phyloP scores from a whole-genome alignment of 495 filamentous ascomycete species.

The Penicillium riverlandense region DNA sequence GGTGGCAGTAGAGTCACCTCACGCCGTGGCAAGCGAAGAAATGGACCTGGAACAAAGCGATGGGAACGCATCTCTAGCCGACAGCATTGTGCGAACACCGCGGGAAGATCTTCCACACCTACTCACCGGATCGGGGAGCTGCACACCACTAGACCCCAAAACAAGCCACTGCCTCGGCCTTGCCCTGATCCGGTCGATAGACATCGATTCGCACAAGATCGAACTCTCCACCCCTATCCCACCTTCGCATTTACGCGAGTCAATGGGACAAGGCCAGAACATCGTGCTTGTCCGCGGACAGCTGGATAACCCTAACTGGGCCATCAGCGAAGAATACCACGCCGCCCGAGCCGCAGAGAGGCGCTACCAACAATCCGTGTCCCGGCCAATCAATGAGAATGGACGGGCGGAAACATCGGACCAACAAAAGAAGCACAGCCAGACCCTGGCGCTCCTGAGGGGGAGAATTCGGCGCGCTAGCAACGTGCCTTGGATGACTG shows the following conservation, averaged over 20 bases:
- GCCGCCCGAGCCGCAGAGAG: conserved; percentile 32
- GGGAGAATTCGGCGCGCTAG: conserved; percentile 33
- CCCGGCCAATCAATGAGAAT: conserved; percentile 16
- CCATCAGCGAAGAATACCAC: conserved; percentile 39
- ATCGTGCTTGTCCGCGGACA: conserved; percentile 48
- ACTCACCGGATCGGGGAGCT: conserved; percentile 28
- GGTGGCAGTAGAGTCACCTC: conserved; percentile 42
- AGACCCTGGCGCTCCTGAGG: conserved; percentile 18
- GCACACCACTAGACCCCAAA: conserved; percentile 33
- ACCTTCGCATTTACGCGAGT: conserved; percentile 17
- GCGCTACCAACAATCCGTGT: conserved; percentile 18
- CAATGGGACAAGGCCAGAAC: conserved; percentile 25
- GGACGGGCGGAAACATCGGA: conserved; percentile 2
- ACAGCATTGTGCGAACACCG: conserved; percentile 24
- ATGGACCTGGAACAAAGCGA: background rate
- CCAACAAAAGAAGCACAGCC: conserved; percentile 10
- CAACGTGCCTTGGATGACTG: conserved; percentile 41
- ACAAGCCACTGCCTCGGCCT: conserved; percentile 42
- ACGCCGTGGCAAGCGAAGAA: conserved; percentile 18
- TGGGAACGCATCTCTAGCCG: conserved; percentile 1
- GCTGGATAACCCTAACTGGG: conserved; percentile 47
- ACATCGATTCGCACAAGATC: conserved; percentile 27
- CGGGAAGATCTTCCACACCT: conserved; percentile 36
- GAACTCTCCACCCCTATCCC: conserved; percentile 45
- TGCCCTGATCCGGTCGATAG: conserved; percentile 44